phyloP scores from a whole-genome alignment of 371 early-diverging fungal genomes.

The Apophysomyces sp. region DNA sequence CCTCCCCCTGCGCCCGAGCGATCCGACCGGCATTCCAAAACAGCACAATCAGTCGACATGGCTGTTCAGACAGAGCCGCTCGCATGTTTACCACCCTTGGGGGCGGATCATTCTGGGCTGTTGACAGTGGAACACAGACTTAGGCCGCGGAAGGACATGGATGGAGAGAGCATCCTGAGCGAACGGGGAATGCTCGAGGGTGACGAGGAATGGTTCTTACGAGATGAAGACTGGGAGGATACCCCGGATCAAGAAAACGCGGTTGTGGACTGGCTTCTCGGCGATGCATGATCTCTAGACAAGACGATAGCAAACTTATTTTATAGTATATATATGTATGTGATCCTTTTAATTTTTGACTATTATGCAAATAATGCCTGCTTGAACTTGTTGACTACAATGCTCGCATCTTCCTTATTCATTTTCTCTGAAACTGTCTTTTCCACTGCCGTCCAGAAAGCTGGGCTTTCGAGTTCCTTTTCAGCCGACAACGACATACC shows the following conservation, averaged over 20 bases:
- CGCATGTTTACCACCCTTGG: constrained; percentile 18
- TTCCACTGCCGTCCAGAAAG: constrained; percentile 36
- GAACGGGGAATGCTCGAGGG: constrained; percentile 18
- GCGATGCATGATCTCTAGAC: constrained; percentile 17
- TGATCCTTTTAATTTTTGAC: background rate
- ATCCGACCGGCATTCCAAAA: constrained; percentile 8
- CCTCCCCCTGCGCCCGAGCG: constrained; percentile 20
- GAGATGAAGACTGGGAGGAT: constrained; percentile 26
- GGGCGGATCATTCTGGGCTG: background rate
- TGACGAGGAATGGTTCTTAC: constrained; percentile 25
- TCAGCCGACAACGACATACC: constrained; percentile 31
- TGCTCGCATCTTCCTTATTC: constrained; percentile 10
- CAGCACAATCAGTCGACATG: constrained; percentile 9
- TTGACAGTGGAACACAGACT: background rate
- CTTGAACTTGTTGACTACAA: constrained; percentile 12
- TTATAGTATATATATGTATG: background rate
- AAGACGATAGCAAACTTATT: background rate
- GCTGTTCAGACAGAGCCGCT: constrained; percentile 16
- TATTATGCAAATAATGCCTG: background rate
- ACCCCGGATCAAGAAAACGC: constrained; percentile 18
- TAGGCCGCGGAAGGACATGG: constrained; percentile 7
- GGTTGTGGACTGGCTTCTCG: constrained; percentile 27
- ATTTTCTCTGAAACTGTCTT: constrained; percentile 12
- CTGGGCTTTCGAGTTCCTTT: constrained; percentile 24
- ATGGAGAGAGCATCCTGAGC: constrained; percentile 9